Evolutionary conservation across 140 eudicot species (phyloP).

Genomic region (Senecio squalidus): DNA sequence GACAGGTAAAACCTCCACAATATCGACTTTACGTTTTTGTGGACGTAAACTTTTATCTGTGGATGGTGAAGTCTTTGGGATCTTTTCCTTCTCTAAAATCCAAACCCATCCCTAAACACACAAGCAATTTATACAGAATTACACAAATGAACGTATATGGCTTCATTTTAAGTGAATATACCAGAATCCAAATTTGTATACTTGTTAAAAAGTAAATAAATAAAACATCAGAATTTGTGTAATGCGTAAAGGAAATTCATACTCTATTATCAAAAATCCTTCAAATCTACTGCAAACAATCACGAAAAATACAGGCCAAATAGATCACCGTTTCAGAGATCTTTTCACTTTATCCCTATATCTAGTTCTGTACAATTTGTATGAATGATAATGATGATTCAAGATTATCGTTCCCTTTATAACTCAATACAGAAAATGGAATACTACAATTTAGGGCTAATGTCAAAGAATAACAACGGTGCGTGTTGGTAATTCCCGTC

Average conservation of each 20-base stretch:
- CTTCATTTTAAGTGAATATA: too few relatives aligned
- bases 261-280: neutral
- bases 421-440: too few relatives aligned
- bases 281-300: neutral
- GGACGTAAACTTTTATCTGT: conserved; percentile 40
- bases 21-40: conserved; percentile 58
- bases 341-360: neutral
- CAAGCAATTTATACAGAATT: neutral
- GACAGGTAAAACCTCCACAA: conserved; percentile 75
- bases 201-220: too few relatives aligned
- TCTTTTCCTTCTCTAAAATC: conserved; percentile 71
- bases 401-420: too few relatives aligned
- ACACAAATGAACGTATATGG: neutral
- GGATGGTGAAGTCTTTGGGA: conserved; percentile 43
- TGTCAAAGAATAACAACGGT: too few relatives aligned
- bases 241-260: neutral
- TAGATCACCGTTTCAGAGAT: neutral
- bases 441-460: too few relatives aligned
- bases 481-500: too few relatives aligned
- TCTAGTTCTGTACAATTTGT: neutral
- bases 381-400: too few relatives aligned
- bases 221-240: neutral
- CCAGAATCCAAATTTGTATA: too few relatives aligned
- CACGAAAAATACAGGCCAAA: neutral
- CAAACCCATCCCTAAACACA: conserved; percentile 67